Conservation (phyloP, 2,329 filamentous ascomycete species). For the Pseudofabraea citricarpa region DNA sequence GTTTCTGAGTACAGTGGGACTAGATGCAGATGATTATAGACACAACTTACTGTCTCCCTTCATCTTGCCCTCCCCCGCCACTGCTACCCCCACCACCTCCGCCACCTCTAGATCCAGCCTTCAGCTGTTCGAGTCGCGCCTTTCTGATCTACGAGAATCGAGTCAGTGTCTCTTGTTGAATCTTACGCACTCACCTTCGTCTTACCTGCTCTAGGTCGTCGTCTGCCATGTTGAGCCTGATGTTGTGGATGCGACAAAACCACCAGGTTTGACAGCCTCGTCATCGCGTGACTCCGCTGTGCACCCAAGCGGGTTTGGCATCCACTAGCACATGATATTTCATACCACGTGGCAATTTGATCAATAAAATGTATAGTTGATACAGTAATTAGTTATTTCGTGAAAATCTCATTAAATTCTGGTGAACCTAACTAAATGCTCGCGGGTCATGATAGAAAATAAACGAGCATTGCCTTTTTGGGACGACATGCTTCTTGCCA, state of each 20-base stretch:
- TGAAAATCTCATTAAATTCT: too few species aligned
- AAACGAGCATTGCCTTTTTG: neutral
- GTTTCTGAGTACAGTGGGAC: too few species aligned
- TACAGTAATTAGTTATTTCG: too few species aligned
- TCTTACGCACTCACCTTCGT: neutral
- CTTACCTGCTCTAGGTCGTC: conserved; percentile 28
- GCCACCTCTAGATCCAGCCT: conserved; percentile 58
- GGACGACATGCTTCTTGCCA: too few species aligned
- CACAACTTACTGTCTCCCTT: conserved; percentile 56
- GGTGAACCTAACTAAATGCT: too few species aligned
- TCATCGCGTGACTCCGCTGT: neutral
- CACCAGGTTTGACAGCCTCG: neutral
- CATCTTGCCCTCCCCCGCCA: conserved; percentile 48
- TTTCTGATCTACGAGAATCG: conserved; percentile 68
- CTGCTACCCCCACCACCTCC: conserved; percentile 40
- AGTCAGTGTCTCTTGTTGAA: too few species aligned
- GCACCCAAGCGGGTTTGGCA: too few species aligned
- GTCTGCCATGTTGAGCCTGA: conserved; percentile 23
- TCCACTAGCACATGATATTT: too few species aligned
- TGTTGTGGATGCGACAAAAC: neutral
- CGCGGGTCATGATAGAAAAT: neutral
- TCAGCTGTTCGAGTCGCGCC: conserved; percentile 89
- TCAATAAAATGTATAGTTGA: too few species aligned
- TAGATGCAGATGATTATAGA: too few species aligned
- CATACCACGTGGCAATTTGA: too few species aligned